Evolutionary conservation across 2,329 filamentous ascomycete species (phyloP), one percentile per base, ranked within the genome.

Genomic region (Cercospora brassicicola): DNA sequence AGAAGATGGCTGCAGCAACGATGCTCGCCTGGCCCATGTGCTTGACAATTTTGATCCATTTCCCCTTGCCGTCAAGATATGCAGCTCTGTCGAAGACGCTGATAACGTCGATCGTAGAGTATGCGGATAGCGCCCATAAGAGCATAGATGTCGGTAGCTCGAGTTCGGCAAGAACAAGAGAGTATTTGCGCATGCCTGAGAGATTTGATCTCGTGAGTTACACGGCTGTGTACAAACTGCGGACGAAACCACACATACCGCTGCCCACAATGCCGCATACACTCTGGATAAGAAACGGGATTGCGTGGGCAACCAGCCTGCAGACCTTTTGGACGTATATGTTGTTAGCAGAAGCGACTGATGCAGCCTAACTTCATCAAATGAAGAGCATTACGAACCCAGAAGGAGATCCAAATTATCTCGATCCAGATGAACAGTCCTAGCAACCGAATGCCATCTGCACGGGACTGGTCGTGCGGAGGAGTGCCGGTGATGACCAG

Each of bases 371-470:
- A 48, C 8, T 39, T 39, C 33, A 39, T 15, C 15, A 6, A 20
- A 4, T 48, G 42, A 39, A 39, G 42, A 48, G 42, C 7, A 20
- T 48, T 26, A 36, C 31, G n/a, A 26, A 61, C 59, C 89, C 90
- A 92, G 13, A 91, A 82, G 7, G 85, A 83, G 45, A 89, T 78
- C 90, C 89, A 92, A 33, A 89, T 83, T 11, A 90, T 83, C 75
- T 90, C 86, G 72, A 91, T 84, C 89, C 89, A 91, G 59, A 89
- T 81, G 73, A 91, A 90, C 56, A 92, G 82, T 59, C 84, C 78
- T 74, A 89, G 87, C 9, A 90, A 82, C 6, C 83, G 81, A 26
- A 79, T 76, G 11, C 74, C 74, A n/a, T 75, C 78, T 31, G 76
- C 73, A 30, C 70, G 67, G 28, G 73, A 72, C 28, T 78, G 64